phyloP scores from a whole-genome alignment of 176 grass and related monocot genomes.

The bread wheat (Triticum aestivum) region IWGSC_CS_RefSeq_v2.1 NC_057794.1:378720713-378721212 shows the following conservation, averaged over 20 bases:
- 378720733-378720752: background rate
- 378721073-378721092: background rate
- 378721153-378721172: conserved; percentile 69
- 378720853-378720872: background rate
- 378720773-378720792: background rate
- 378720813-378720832: conserved; percentile 9
- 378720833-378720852: conserved; percentile 8
- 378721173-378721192: conserved; percentile 59
- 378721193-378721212: conserved; percentile 58
- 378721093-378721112: conserved; percentile 52
- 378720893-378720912: background rate
- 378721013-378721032: conserved; percentile 82
- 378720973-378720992: conserved; percentile 82
- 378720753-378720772: background rate
- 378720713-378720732: background rate
- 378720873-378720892: background rate
- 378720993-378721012: conserved; percentile 67
- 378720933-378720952: conserved; percentile 83
- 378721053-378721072: background rate
- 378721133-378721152: conserved; percentile 45
- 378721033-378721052: conserved; percentile 29
- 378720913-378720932: background rate
- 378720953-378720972: conserved; percentile 89
- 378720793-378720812: conserved; percentile 16
- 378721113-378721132: conserved; percentile 52